Percentiles rank a stretch among this genome's conserved stretches.
Conservation (phyloP, 495 filamentous ascomycete genomes). For the Hypoxylon crocopeplum region DNA sequence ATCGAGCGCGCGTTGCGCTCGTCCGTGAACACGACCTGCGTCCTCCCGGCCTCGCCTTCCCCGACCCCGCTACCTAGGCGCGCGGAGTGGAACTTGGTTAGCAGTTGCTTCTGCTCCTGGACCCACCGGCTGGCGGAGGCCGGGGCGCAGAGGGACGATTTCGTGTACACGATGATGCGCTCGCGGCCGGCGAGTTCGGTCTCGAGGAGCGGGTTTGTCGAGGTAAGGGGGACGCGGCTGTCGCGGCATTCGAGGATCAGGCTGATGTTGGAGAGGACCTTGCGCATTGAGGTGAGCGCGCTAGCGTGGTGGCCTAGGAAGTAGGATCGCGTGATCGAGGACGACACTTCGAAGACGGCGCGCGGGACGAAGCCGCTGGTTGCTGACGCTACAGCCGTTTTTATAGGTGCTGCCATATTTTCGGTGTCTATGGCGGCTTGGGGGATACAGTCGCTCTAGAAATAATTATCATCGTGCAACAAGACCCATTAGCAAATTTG, state of each 20-base stretch:
- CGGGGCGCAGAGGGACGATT: slow-evolving; percentile 72
- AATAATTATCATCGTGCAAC: slow-evolving; percentile 8
- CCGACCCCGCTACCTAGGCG: slow-evolving; percentile 52
- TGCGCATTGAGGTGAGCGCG: slow-evolving; percentile 86
- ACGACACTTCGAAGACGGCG: slow-evolving; percentile 64
- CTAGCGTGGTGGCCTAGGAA: slow-evolving; percentile 94
- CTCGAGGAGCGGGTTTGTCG: slow-evolving; percentile 91
- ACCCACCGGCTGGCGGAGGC: slow-evolving; percentile 9
- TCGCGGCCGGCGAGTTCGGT: slow-evolving; percentile 68
- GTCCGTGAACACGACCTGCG: slow-evolving; percentile 40
- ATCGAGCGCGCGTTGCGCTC: slow-evolving; percentile 50
- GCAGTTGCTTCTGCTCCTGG: slow-evolving; percentile 25
- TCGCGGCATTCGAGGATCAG: slow-evolving; percentile 96
- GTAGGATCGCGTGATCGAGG: slow-evolving; percentile 83
- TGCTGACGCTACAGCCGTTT: background rate
- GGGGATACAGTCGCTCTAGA: background rate
- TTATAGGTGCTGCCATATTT: background rate
- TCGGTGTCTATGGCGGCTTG: slow-evolving; percentile 6
- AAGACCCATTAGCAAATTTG: background rate
- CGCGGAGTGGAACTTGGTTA: slow-evolving; percentile 24
- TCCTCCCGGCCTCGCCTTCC: slow-evolving; percentile 38
- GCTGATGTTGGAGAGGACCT: slow-evolving; percentile 78
- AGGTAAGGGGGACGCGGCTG: slow-evolving; percentile 85
- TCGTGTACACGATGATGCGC: slow-evolving; percentile 90
- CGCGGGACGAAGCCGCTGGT: slow-evolving; percentile 72